Base-by-base conservation (phyloP, 257 asterid genomes). In the Solanum chiquidenum region DNA sequence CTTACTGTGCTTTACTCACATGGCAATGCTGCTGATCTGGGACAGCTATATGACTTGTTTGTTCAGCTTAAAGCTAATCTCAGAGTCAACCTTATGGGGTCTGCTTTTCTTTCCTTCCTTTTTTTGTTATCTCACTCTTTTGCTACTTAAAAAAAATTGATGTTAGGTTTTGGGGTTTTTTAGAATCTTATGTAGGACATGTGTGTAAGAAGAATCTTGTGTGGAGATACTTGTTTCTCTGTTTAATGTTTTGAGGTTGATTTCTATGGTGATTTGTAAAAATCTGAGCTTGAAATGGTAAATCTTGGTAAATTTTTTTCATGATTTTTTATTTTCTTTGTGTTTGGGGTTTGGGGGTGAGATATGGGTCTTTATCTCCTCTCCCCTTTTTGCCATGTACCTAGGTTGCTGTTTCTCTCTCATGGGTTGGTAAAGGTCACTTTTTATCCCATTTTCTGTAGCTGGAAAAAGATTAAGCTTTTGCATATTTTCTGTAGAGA, bases 21-120 rank as follows among this genome's bases (percentile, higher is more conserved):
- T 90, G 99, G 99, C 68, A 96, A 96, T 94, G 99, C 99, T 21
- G 98, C 99, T 93, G 99, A 96, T 95, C 96, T 96, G 89, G 99
- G 99, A 83, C 99, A 96, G 90, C 98, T 96, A 85, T 96, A 94
- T 91, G 99, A 96, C 90, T 96, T 96, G 90, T 96, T 96, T 93
- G 91, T 95, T 34, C 99, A 96, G 92, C 99, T 96, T 91, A 95
- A 94, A 90, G 96, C 98, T 79, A 96, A 96, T 94, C 98, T 96
- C 82, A 93, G 98, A 90, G 98, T 96, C 92, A 96, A 96, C 92
- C 96, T 96, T 84, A 91, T 96, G 89, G 99, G 99, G 99, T 96
- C 87, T 88, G 92, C 66, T 83, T 40, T 79, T 49, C 88, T 83
- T 40, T n/a, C 84, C 49, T 35, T 86, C 74, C 86, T 35, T 64